Base-by-base conservation (phyloP, 148 eudicot species). In the Suaeda aralocaspica region DNA sequence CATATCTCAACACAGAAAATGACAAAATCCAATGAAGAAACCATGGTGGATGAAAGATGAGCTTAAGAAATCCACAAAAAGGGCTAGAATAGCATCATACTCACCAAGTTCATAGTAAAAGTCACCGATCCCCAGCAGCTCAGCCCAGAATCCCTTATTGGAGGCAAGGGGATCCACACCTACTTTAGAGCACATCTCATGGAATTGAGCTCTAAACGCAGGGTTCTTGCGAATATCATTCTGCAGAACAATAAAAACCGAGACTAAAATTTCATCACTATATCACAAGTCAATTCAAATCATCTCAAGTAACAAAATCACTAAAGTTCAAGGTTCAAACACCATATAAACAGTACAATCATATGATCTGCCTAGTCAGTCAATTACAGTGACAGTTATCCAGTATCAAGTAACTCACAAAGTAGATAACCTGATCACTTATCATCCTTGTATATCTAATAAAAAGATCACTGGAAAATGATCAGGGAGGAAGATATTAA, bases 181-280 rank as follows among this genome's bases (percentile, higher is more conserved):
- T 60, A 94, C 97, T 82, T 94, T 94, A 61, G 99, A 92, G 80
- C 99, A 91, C 99, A 94, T 94, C 85, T 91, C 99, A 66, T 94
- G 97, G 74, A 94, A 94, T 77, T 94, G 99, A 65, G 96, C 84
- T 73, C 99, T 83, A 71, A 94, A 94, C 50, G 93, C 89, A 62
- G 99, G 99, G 62, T 94, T 91, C 82, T 94, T 94, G 44, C 93
- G 91, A 57, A 94, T 94, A 72, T 94, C 99, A 91, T 94, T 94
- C 99, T 94, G 88, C 76, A 77, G 24, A 69, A 52, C 16, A 71
- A 78, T 11, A 66, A 13, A 66, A 69, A 76, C n/a, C 1, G 24
- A 9, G 16, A 64, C 64, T 21, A 70, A 28, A 49, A 3, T 18
- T 28, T 49, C 70, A 66, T 28, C 49, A 22, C 64, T 29, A 6